These are phyloP conservation scores for Brassica rapa DNA, from an alignment of 345 rosid genomes.

Conservation along the genomic window DNA sequence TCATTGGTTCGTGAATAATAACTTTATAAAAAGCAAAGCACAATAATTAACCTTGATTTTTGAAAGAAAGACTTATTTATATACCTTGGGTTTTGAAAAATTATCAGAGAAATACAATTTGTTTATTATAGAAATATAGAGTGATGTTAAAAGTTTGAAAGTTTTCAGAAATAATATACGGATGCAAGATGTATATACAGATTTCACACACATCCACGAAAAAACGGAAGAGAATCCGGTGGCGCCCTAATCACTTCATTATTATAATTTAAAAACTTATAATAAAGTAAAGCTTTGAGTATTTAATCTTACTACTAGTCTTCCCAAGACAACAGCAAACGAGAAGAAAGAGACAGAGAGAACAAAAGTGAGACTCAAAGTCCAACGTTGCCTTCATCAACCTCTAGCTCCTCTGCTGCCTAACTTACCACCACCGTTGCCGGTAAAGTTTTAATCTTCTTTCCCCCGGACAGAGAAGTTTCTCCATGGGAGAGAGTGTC, in stretches of 20 bases:
- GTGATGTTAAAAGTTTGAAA: conserved; percentile 5
- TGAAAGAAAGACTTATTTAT: conserved; percentile 13
- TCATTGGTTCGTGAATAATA: conserved; percentile 18
- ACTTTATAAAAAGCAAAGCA: conserved; percentile 25
- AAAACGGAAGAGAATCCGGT: conserved; percentile 33
- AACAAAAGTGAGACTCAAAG: conserved; percentile 23
- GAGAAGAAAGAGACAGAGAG: conserved; percentile 32
- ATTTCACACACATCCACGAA: conserved; percentile 37
- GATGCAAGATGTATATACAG: background rate
- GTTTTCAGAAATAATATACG: conserved; percentile 1
- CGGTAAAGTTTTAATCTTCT: conserved; percentile 19
- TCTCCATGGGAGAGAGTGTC: conserved; percentile 33
- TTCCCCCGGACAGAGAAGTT: conserved; percentile 23
- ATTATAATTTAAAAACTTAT: conserved; percentile 4
- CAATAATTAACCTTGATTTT: conserved; percentile 36
- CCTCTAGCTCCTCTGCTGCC: conserved; percentile 4
- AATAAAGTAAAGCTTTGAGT: background rate
- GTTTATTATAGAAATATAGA: background rate
- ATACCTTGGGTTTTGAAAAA: conserved; percentile 19
- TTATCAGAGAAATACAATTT: conserved; percentile 4
- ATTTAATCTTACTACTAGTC: conserved; percentile 25
- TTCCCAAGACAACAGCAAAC: conserved; percentile 37
- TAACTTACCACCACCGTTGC: background rate
- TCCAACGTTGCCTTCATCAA: conserved; percentile 34
- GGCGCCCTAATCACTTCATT: conserved; percentile 46